phyloP scores from a whole-genome alignment of 257 asterid genomes.

The Ilex aquifolium region DNA sequence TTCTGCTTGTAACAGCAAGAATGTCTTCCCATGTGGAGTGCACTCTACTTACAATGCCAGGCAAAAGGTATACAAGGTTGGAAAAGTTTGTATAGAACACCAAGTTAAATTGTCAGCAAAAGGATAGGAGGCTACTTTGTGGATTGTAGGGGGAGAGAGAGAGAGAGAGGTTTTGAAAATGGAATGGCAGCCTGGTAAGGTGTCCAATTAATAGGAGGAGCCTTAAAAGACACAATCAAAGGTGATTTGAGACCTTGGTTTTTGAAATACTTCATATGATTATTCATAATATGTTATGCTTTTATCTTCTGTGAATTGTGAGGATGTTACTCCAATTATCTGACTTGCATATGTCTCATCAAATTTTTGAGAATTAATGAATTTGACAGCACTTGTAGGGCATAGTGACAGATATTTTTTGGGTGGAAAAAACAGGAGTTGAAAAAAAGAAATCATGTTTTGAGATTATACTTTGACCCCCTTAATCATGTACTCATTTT shows the following conservation, averaged over 20 bases:
- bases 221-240: not conserved
- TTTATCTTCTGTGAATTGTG: too few species aligned
- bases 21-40: slow-evolving; percentile 3
- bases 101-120: not conserved
- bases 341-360: not conserved
- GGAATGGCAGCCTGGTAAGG: not conserved
- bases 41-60: not conserved
- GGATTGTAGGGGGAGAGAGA: not conserved
- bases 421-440: too few species aligned
- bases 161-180: slow-evolving; percentile 1
- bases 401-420: not conserved
- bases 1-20: slow-evolving; percentile 2
- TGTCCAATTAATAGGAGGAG: not conserved
- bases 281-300: too few species aligned
- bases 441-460: too few species aligned
- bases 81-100: too few species aligned
- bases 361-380: not conserved
- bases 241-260: too few species aligned
- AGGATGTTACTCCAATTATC: too few species aligned
- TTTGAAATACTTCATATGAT: too few species aligned
- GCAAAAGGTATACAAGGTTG: not conserved
- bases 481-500: too few species aligned
- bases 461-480: too few species aligned
- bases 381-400: slow-evolving; percentile 3
- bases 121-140: not conserved